Percentiles rank a stretch among this genome's conserved stretches.
Conservation (phyloP, 2,329 filamentous ascomycete species). For the Verticillium klebahnii region DNA sequence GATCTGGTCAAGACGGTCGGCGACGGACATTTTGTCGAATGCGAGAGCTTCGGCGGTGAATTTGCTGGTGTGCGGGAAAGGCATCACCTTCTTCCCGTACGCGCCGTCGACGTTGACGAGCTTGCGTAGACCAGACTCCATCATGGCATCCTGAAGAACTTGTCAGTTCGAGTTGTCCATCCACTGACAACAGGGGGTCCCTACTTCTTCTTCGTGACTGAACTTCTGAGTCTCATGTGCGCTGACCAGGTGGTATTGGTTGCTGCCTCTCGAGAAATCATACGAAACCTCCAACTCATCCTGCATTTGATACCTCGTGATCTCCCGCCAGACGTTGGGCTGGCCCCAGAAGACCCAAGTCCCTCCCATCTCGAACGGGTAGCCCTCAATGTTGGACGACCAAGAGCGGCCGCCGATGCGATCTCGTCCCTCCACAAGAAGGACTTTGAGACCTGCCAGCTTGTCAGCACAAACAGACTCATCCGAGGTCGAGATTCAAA, state of each 20-base stretch:
- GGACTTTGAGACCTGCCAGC: slow-evolving; percentile 28
- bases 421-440: slow-evolving; percentile 42
- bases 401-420: slow-evolving; percentile 43
- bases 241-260: slow-evolving; percentile 32
- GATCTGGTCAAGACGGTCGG: slow-evolving; percentile 37
- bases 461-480: slow-evolving; percentile 1
- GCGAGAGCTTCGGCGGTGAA: slow-evolving; percentile 24
- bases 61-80: slow-evolving; percentile 32
- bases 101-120: slow-evolving; percentile 41
- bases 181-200: not conserved
- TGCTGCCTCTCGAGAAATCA: slow-evolving; percentile 35
- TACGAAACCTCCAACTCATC: slow-evolving; percentile 32
- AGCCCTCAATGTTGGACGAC: slow-evolving; percentile 36
- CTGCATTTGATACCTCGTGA: slow-evolving; percentile 39
- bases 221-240: slow-evolving; percentile 23
- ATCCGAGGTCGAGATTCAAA: not conserved
- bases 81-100: slow-evolving; percentile 29
- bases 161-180: not conserved
- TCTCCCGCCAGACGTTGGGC: slow-evolving; percentile 37
- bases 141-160: slow-evolving; percentile 19
- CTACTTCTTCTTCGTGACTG: slow-evolving; percentile 36
- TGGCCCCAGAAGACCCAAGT: slow-evolving; percentile 44
- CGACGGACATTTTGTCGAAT: slow-evolving; percentile 34
- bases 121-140: slow-evolving; percentile 30
- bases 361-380: slow-evolving; percentile 43